Evolutionary conservation across 2,329 filamentous ascomycete genomes (phyloP), one percentile per base, ranked within the genome.

Genomic region (Pseudocercospora pini-densiflorae): DNA sequence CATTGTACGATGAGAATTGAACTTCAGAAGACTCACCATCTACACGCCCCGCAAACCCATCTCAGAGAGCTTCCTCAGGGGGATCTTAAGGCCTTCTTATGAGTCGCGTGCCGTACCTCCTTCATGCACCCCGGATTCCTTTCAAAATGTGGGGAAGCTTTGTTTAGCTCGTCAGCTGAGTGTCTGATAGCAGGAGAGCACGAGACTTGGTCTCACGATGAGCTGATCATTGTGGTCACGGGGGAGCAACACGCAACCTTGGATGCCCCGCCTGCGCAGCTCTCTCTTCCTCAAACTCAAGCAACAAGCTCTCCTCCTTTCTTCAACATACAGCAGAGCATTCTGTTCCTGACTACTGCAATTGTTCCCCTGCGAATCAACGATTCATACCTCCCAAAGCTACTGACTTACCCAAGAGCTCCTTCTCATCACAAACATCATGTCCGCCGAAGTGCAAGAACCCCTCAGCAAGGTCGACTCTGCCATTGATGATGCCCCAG

Each of bases 391-490:
- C 61, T 31, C 33, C 53, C 21, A 21, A 10, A 58, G 57, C 29
- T 29, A 61, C 33, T 23, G 21, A 58, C 59, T 31, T 55, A 19
- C 33, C 27, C 51, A 12, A 33, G 16, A 16, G 23, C 47, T 33
- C 31, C 60, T 63, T 33, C 61, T 51, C 51, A 60, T 29, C 59
- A 57, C 57, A 27, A 58, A 55, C 68, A 73, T 65, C 70, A 80
- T 89, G 87, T 83, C 87, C 75, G 81, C 84, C 70, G 84, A 82
- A 76, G 74, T 80, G 64, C 78, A 79, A 72, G 72, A 75, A 70
- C 64, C 90, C 76, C 88, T 97, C 79, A 87, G 87, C 82, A 97
- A 96, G 85, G 89, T 97, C 84, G 94, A 97, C 82, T 97, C 94
- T 67, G 93, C 92, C 84, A 89, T 96, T 77, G 89, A 93, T 78